Evolutionary conservation across 2,329 filamentous ascomycete genomes (phyloP).

Genomic region (Sporothrix brasiliensis): DNA sequence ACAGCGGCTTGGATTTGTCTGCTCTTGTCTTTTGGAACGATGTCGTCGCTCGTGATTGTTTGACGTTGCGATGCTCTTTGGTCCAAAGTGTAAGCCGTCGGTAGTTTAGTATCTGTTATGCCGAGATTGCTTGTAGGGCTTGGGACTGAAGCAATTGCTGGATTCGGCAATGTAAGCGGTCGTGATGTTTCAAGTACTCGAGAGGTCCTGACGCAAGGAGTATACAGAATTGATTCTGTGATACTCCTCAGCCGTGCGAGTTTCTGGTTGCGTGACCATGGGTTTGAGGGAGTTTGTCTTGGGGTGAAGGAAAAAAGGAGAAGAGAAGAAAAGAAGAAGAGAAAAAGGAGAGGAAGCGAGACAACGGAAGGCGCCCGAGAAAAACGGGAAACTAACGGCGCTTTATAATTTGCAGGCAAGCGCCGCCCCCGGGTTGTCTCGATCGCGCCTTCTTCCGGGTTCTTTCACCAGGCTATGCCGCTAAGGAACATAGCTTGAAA

Average conservation of each 20-base stretch:
- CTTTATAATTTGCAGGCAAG: constrained; percentile 25
- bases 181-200: constrained; percentile 30
- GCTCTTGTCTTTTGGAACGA: neutral
- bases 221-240: constrained; percentile 60
- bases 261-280: constrained; percentile 46
- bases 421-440: neutral
- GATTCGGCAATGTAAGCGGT: constrained; percentile 23
- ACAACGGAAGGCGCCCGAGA: neutral
- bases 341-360: neutral
- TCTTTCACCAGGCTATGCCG: constrained; percentile 1
- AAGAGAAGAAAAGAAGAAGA: neutral
- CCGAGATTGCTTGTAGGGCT: neutral
- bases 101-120: neutral
- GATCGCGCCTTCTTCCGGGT: constrained; percentile 22
- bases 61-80: neutral
- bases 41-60: neutral
- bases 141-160: constrained; percentile 6
- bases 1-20: neutral
- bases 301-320: constrained; percentile 1
- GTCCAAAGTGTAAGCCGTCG: constrained; percentile 10
- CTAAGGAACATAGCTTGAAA: constrained; percentile 20
- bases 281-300: constrained; percentile 26
- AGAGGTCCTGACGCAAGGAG: constrained; percentile 64
- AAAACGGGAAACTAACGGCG: constrained; percentile 21
- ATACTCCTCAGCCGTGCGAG: constrained; percentile 66